Base-by-base conservation (phyloP, 441 rosid genomes). In the Corymbia citriodora region DNA sequence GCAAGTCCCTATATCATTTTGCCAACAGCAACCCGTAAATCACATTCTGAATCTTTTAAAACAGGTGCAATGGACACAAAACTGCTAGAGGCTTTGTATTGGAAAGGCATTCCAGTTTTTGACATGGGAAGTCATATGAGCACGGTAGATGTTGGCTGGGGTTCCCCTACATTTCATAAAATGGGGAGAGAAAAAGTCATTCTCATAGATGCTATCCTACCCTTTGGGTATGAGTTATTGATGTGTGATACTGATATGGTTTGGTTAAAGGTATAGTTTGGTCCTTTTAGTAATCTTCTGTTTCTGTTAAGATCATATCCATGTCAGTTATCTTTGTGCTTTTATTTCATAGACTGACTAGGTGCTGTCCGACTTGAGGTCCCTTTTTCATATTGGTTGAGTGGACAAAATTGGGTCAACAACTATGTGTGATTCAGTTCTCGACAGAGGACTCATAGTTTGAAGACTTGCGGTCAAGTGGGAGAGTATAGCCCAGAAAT, bases 161-260 rank as follows among this genome's bases (percentile, higher is more conserved):
- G 99, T 27, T 93, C 99, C 55, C 98, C 99, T 8, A 95, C 97
- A 57, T 97, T 98, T 92, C 99, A 98, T 92, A 98, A 97, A 93
- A 97, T 98, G 99, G 99, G 99, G 88, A 96, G 99, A 96, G 99
- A 98, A 92, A 98, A 98, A 94, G 99, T 97, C 88, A 90, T 97
- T 91, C 95, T 98, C 90, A 97, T 98, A 50, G 97, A 98, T 89
- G 92, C 96, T 29, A 93, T 98, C 87, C 96, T 98, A 70, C 99
- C 99, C 81, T 97, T 92, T 91, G 99, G 99, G 82, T 94, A 88
- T 91, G 99, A 98, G 93, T 93, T 98, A 88, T 92, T 98, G 93
- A 98, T 97, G 99, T 98, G 99, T 65, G 99, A 98, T 91, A 97
- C 99, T 40, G 99, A 98, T 93, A 97, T 97, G 99, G 99, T 96